Evolutionary conservation across 805 yeast genomes (phyloP).

Genomic region (Kodamaea lidongshanica): DNA sequence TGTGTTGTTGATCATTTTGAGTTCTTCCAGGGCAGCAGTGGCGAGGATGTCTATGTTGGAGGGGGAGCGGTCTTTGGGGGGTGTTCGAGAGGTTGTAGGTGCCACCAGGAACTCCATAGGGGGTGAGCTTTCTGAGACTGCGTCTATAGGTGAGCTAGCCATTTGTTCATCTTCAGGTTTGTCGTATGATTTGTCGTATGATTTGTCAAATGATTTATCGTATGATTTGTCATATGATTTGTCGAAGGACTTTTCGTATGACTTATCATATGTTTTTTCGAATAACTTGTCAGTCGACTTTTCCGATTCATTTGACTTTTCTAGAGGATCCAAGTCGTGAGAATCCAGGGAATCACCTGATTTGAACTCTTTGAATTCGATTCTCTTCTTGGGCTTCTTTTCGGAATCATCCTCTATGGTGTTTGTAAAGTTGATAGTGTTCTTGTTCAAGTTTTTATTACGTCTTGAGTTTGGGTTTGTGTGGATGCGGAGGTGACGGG

Average conservation of each 20-base stretch:
- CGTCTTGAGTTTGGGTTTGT: constrained; percentile 47
- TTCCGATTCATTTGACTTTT: too few relatives aligned
- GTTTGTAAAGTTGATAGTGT: constrained; percentile 7
- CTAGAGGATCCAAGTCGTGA: too few relatives aligned
- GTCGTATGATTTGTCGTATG: background rate
- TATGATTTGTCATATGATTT: too few relatives aligned
- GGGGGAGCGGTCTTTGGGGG: constrained; percentile 9
- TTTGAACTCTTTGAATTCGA: constrained; percentile 6
- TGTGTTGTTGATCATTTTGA: constrained; percentile 38
- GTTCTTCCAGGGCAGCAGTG: constrained; percentile 50
- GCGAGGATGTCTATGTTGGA: constrained; percentile 48
- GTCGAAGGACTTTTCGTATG: too few relatives aligned
- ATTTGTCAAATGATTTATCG: too few relatives aligned
- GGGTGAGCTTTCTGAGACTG: constrained; percentile 6
- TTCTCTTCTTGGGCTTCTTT: constrained; percentile 3
- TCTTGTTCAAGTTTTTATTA: constrained; percentile 24
- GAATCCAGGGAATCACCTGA: too few relatives aligned
- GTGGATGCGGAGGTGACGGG: constrained; percentile 81
- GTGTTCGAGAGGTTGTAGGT: constrained; percentile 3
- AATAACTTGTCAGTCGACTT: too few relatives aligned
- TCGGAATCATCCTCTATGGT: constrained; percentile 5
- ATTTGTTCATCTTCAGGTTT: background rate
- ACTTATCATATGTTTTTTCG: too few relatives aligned
- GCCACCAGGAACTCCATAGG: constrained; percentile 8
- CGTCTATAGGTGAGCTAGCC: constrained; percentile 5